A percentile compares a stretch with the other conserved stretches of the same genome.
Evolutionary conservation across 768 basidiomycete genomes (phyloP).

Genomic region (Pleurotus djamor): DNA sequence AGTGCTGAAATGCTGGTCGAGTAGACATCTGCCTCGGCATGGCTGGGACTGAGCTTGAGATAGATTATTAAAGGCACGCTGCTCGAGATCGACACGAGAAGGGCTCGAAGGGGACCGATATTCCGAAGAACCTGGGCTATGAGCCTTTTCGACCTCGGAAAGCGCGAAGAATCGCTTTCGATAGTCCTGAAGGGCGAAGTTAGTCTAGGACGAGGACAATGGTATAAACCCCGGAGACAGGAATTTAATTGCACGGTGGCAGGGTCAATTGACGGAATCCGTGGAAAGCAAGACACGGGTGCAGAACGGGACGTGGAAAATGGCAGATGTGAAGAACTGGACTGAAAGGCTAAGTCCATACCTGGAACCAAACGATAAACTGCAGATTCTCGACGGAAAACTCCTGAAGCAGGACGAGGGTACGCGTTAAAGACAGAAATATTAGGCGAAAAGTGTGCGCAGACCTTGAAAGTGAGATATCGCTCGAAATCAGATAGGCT

Average conservation of each 20-base stretch:
- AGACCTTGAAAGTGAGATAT: constrained; percentile 22
- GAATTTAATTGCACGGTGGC: neutral
- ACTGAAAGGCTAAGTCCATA: constrained; percentile 2
- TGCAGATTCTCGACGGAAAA: constrained; percentile 29
- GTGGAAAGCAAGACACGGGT: neutral
- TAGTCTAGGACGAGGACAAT: neutral
- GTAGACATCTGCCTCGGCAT: neutral
- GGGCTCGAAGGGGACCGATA: constrained; percentile 18
- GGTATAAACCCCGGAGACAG: neutral
- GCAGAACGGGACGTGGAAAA: neutral
- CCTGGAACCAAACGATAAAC: constrained; percentile 33
- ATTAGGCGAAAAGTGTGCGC: neutral
- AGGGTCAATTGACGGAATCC: constrained; percentile 2
- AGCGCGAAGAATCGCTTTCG: constrained; percentile 28
- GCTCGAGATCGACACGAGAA: constrained; percentile 16
- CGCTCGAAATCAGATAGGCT: constrained; percentile 27
- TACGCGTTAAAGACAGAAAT: constrained; percentile 17
- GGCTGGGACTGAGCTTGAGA: neutral
- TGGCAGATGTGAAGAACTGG: neutral
- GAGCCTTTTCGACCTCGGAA: constrained; percentile 13
- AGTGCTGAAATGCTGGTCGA: neutral
- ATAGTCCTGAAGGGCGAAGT: constrained; percentile 25
- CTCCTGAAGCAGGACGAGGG: constrained; percentile 22
- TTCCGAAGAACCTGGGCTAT: constrained; percentile 9
- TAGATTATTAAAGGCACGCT: neutral